Base-by-base conservation (phyloP, 768 basidiomycete genomes). In the Hemileccinum rubropunctum region DNA sequence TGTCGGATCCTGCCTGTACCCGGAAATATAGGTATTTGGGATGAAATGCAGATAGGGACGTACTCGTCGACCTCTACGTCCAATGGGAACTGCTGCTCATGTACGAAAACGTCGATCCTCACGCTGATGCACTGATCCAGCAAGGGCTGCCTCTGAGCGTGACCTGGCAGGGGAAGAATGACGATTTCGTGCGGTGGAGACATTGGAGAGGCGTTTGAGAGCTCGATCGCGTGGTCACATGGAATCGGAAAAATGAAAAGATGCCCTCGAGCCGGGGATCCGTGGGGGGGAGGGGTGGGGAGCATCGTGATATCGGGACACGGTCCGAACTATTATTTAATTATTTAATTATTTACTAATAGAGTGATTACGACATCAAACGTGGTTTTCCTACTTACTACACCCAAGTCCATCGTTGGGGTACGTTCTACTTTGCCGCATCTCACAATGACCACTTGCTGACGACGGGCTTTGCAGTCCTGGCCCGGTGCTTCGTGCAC, bases 51-150 rank as follows among this genome's bases (percentile, higher is more conserved):
- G 46, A 34, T 34, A 40, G 53, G 49, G 71, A 68, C 70, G 56
- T 48, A 87, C 89, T 80, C 76, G 68, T 93, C 91, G 57, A 86
- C 73, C 68, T 94, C 91, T 8, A 73, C 75, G 43, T 90, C 87
- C 18, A 86, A 69, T 39, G 87, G 76, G 60, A 91, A 93, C 35
- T 73, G 73, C 59, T 83, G 78, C 56, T 78, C 77, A 52, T 70
- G 71, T 56, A 73, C 66, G 64, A 78, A 79, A 49, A 79, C 81
- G 60, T 63, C 65, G 54, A 71, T 70, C 61, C 73, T 70, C 45
- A 91, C 73, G 58, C 77, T 70, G 68, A 79, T 78, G 69, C 88
- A 91, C 59, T 87, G 80, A 60, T 85, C 75, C 10, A 77, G 70
- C 50, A 88, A 78, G 51, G 65, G 64, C 45, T 73, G 69, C 21